Evolutionary conservation across 2,329 filamentous ascomycete species (phyloP), one percentile per base, ranked within the genome.

Genomic region (Cladophialophora psammophila): DNA sequence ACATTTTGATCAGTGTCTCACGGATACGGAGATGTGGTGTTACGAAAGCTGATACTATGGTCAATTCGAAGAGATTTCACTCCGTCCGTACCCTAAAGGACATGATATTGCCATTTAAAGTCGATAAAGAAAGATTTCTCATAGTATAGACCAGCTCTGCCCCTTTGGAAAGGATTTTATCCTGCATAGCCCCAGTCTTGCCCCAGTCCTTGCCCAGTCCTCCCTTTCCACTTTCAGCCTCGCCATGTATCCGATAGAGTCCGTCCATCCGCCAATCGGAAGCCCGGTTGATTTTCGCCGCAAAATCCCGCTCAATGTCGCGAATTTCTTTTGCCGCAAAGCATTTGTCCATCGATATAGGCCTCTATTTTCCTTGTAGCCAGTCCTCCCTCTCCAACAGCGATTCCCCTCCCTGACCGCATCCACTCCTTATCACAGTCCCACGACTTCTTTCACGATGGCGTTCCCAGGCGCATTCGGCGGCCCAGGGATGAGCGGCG

Each of bases 401-500:
- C 53, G 20, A 20, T 13, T n/a, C 10, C n/a, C 54, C 20, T 32
- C 34, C 15, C 64, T 18, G 52, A 57, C 59, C 52, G n/a, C 38
- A 38, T 40, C 50, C 57, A 32, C 32, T 40, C 31, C 35, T 35
- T 48, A 31, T n/a, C 32, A 31, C n/a, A 15, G 3, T 13, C 31
- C 35, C n/a, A 36, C n/a, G 31, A 60, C 20, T 26, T 38, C 55
- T 26, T 12, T 13, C 40, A 52, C 26, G 52, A 69, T 69, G 67
- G 60, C 64, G 5, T 65, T 63, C 38, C 62, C 64, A 13, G 67
- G 67, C 15, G 56, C 52, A 18, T 67, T 66, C 40, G 60, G 64
- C 42, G 38, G 54, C n/a, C 40, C 63, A 9, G 64, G 67, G 15
- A 60, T 66, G 57, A 50, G 60, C 40, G 64, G 53, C 54, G 80